A percentile compares a stretch with the other conserved stretches of the same genome.
Evolutionary conservation across 495 filamentous ascomycete species (phyloP).

Genomic region (Pseudomonodictys pantanalensis): DNA sequence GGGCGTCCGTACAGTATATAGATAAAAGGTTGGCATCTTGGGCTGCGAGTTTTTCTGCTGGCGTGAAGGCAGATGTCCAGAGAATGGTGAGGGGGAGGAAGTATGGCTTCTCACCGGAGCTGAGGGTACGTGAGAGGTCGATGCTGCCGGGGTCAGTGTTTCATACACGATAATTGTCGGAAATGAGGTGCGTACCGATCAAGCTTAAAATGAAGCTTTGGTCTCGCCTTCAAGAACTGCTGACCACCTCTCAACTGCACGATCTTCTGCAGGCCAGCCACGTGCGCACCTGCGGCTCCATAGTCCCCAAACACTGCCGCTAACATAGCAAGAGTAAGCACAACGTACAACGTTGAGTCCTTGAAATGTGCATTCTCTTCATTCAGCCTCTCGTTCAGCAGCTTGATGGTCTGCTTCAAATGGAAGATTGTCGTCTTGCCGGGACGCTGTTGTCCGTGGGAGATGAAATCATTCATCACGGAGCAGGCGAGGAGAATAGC

Average conservation of each 20-base stretch:
- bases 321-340: slow-evolving; percentile 1
- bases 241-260: not conserved
- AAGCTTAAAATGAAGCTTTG: slow-evolving; percentile 5
- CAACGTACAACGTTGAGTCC: not conserved
- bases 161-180: not conserved
- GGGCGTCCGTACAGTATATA: too few relatives aligned
- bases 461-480: not conserved
- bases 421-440: not conserved
- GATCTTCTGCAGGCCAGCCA: slow-evolving; percentile 3
- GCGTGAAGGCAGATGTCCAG: too few relatives aligned
- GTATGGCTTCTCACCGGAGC: not conserved
- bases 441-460: not conserved
- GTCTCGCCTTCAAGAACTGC: not conserved
- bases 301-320: not conserved
- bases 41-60: too few relatives aligned
- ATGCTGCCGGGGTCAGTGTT: not conserved
- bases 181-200: not conserved
- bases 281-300: not conserved
- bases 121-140: slow-evolving; percentile 1
- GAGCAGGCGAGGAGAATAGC: not conserved
- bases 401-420: not conserved
- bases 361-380: not conserved
- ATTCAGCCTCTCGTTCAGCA: not conserved
- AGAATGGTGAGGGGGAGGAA: not conserved
- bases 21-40: too few relatives aligned